These are phyloP conservation scores for Mercurialis annua DNA, from an alignment of 345 rosid genomes.

Conservation along the genomic window DNA sequence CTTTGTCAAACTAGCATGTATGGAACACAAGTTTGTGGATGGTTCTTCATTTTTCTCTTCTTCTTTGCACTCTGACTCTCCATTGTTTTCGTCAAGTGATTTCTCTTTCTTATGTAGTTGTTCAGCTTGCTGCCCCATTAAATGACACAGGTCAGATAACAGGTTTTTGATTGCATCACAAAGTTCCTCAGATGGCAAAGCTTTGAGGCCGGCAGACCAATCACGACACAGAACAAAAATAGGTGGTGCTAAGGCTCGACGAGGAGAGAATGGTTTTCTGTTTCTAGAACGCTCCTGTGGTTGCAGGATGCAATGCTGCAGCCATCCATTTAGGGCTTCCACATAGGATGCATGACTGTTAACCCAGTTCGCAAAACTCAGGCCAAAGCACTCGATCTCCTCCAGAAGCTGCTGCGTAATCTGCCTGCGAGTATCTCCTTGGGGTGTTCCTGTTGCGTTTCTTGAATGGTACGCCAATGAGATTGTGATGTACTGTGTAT, in stretches of 20 bases:
- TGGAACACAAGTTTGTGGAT: slow-evolving; percentile 45
- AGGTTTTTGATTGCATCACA: slow-evolving; percentile 54
- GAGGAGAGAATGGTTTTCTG: slow-evolving; percentile 70
- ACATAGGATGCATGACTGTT: slow-evolving; percentile 63
- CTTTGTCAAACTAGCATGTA: slow-evolving; percentile 66
- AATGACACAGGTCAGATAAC: slow-evolving; percentile 45
- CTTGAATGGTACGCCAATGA: slow-evolving; percentile 88
- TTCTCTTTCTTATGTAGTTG: slow-evolving; percentile 23
- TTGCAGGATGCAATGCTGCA: slow-evolving; percentile 67
- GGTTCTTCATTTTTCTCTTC: slow-evolving; percentile 33
- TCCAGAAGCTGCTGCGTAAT: slow-evolving; percentile 59
- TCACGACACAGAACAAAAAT: slow-evolving; percentile 78
- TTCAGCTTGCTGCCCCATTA: slow-evolving; percentile 41
- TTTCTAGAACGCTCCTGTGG: slow-evolving; percentile 67
- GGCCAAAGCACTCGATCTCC: slow-evolving; percentile 77
- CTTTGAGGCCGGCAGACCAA: slow-evolving; percentile 69
- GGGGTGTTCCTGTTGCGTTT: slow-evolving; percentile 36
- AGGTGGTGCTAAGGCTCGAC: slow-evolving; percentile 66
- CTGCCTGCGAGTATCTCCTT: slow-evolving; percentile 35
- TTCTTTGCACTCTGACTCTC: slow-evolving; percentile 33
- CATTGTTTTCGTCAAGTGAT: slow-evolving; percentile 30
- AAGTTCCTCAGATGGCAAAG: slow-evolving; percentile 66
- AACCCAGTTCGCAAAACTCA: slow-evolving; percentile 74
- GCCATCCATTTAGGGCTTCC: slow-evolving; percentile 77
- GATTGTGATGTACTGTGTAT: slow-evolving; percentile 85